Percentiles rank a stretch among this genome's conserved stretches.
Evolutionary conservation across 805 yeast genomes (phyloP).

Genomic region (Metschnikowia borealis): DNA sequence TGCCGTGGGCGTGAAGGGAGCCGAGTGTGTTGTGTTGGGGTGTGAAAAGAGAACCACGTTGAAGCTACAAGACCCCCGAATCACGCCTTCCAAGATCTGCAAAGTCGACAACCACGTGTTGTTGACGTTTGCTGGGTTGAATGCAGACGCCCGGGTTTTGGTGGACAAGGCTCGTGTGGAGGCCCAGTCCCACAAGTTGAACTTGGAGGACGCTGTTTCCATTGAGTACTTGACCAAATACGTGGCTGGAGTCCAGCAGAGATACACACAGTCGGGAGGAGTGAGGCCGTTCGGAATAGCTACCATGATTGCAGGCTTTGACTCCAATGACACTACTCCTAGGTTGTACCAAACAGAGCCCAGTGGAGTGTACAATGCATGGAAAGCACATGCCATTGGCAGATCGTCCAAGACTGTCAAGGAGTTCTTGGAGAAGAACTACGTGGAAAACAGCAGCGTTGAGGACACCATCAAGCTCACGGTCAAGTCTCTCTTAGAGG

Average conservation of each 20-base stretch:
- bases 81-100: constrained; percentile 91
- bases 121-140: constrained; percentile 93
- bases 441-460: constrained; percentile 57
- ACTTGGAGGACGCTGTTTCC: constrained; percentile 91
- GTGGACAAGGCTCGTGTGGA: constrained; percentile 95
- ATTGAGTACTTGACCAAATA: constrained; percentile 89
- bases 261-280: constrained; percentile 97
- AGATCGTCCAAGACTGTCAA: constrained; percentile 92
- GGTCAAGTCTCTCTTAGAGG: constrained; percentile 84
- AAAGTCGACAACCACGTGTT: constrained; percentile 86
- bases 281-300: constrained; percentile 97
- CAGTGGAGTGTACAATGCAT: constrained; percentile 92
- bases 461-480: constrained; percentile 75
- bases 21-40: constrained; percentile 83
- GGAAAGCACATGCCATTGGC: constrained; percentile 98
- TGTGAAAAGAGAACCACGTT: constrained; percentile 95
- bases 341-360: constrained; percentile 94
- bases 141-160: constrained; percentile 95
- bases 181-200: constrained; percentile 90
- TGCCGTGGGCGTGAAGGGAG: constrained; percentile 95
- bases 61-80: constrained; percentile 93
- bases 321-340: constrained; percentile 76
- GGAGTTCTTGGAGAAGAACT: constrained; percentile 90
- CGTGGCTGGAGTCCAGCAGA: constrained; percentile 97
- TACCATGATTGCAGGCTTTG: constrained; percentile 93